These are phyloP conservation scores for Styphnolobium japonicum DNA, from an alignment of 306 rosid genomes.

Conservation along the genomic window DNA sequence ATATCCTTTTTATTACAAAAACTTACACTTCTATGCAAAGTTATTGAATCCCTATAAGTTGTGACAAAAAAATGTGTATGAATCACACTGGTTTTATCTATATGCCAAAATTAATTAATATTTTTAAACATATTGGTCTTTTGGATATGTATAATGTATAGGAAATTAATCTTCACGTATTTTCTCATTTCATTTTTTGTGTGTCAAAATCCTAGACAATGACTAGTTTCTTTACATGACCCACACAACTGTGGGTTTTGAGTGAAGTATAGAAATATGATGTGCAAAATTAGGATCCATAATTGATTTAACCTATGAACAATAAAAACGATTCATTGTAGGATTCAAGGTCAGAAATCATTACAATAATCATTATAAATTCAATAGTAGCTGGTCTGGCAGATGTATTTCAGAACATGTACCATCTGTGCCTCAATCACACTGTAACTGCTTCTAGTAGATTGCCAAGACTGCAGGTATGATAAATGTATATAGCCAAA, in stretches of 20 bases:
- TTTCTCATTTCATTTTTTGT: background rate
- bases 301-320: background rate
- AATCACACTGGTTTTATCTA: background rate
- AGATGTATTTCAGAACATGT: background rate
- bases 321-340: background rate
- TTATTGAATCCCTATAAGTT: background rate
- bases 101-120: background rate
- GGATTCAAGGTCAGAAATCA: background rate
- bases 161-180: background rate
- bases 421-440: background rate
- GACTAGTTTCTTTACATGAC: background rate
- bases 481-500: slow-evolving; percentile 14
- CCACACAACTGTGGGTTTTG: background rate
- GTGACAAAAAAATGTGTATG: background rate
- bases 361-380: background rate
- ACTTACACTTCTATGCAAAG: background rate
- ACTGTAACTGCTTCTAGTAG: background rate
- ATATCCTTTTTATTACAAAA: background rate
- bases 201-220: background rate
- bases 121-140: background rate
- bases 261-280: background rate
- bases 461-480: background rate
- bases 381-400: background rate
- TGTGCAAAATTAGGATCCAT: background rate
- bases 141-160: background rate